These are phyloP conservation scores for Fusarium scirpi DNA, from an alignment of 2,329 filamentous ascomycete species.

Conservation along the genomic window DNA sequence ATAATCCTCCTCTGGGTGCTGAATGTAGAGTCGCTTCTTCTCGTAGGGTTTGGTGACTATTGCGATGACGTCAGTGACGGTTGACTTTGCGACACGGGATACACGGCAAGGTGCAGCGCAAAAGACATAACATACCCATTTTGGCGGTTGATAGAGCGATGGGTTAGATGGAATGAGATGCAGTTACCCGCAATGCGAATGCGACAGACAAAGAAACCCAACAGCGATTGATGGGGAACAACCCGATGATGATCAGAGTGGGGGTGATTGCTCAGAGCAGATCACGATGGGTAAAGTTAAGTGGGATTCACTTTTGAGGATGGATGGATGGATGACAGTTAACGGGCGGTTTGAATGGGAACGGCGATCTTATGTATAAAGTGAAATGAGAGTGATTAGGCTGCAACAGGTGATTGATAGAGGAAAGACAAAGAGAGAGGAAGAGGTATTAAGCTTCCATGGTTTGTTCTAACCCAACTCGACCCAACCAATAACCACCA, in stretches of 20 bases:
- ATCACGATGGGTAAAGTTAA: slow-evolving; percentile 24
- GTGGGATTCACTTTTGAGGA: slow-evolving; percentile 7
- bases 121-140: slow-evolving; percentile 43
- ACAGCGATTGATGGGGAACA: slow-evolving; percentile 14
- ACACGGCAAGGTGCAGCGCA: slow-evolving; percentile 21
- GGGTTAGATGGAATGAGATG: slow-evolving; percentile 5
- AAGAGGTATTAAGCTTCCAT: slow-evolving; percentile 29
- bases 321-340: slow-evolving; percentile 18
- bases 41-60: slow-evolving; percentile 48
- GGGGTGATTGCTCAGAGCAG: slow-evolving; percentile 9
- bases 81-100: slow-evolving; percentile 15
- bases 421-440: neutral
- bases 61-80: slow-evolving; percentile 43
- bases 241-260: slow-evolving; percentile 24
- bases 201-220: slow-evolving; percentile 14
- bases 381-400: slow-evolving; percentile 10
- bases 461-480: slow-evolving; percentile 29
- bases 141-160: neutral
- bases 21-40: slow-evolving; percentile 60
- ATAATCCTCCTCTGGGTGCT: slow-evolving; percentile 56
- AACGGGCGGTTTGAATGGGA: slow-evolving; percentile 9
- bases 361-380: slow-evolving; percentile 42
- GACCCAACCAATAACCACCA: slow-evolving; percentile 18
- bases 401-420: slow-evolving; percentile 7
- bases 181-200: slow-evolving; percentile 22